Evolutionary conservation across 352 stramenopile genomes (phyloP).

Genomic region (Achlya hypogyna): DNA sequence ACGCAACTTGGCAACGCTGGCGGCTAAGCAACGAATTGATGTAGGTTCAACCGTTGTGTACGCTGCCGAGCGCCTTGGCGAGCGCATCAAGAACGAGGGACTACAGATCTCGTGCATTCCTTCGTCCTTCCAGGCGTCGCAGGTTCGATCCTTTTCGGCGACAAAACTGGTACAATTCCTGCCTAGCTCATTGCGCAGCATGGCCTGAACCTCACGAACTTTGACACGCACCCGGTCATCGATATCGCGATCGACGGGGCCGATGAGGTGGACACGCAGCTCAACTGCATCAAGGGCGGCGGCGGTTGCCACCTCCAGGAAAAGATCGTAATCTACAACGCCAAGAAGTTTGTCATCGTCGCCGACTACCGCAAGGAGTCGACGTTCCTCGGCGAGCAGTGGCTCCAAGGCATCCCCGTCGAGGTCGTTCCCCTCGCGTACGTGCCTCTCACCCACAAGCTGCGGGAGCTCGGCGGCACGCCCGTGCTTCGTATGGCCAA

Average conservation of each 20-base stretch:
- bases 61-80: slow-evolving; percentile 92
- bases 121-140: slow-evolving; percentile 96
- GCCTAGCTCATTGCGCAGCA: slow-evolving; percentile 82
- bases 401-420: slow-evolving; percentile 88
- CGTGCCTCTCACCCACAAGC: slow-evolving; percentile 85
- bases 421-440: slow-evolving; percentile 97
- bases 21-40: neutral
- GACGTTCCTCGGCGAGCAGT: slow-evolving; percentile 73
- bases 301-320: slow-evolving; percentile 93
- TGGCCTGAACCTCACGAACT: slow-evolving; percentile 65
- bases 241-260: slow-evolving; percentile 98
- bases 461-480: slow-evolving; percentile 40
- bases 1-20: no score
- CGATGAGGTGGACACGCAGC: slow-evolving; percentile 94
- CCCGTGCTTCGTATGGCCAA: slow-evolving; percentile 76
- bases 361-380: slow-evolving; percentile 91
- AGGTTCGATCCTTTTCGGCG: no score
- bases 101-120: slow-evolving; percentile 92
- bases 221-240: slow-evolving; percentile 81
- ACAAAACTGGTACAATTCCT: no score
- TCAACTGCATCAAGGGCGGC: slow-evolving; percentile 98
- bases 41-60: slow-evolving; percentile 95
- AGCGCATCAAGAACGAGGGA: slow-evolving; percentile 78
- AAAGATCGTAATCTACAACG: slow-evolving; percentile 89
- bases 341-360: slow-evolving; percentile 98